A percentile compares a stretch with the other conserved stretches of the same genome.
Conservation (phyloP, 495 filamentous ascomycete species). For the Aspergillus homomorphus region DNA sequence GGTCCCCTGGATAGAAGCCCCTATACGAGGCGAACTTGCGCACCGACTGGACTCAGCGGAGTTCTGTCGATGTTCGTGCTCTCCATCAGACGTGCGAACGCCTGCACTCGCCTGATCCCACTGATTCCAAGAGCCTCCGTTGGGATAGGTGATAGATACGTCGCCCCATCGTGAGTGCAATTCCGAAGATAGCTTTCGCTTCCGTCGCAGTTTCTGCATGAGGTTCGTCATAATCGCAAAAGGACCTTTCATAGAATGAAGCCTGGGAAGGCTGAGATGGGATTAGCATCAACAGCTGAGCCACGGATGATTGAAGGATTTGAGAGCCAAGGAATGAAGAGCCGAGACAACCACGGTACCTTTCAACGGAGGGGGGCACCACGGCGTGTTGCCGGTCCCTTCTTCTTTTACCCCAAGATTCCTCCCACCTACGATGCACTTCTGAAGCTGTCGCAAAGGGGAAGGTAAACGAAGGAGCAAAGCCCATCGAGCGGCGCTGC, state of each 20-base stretch:
- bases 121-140: slow-evolving; percentile 45
- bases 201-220: slow-evolving; percentile 37
- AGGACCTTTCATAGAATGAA: slow-evolving; percentile 27
- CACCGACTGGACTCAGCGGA: slow-evolving; percentile 12
- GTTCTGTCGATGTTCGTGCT: slow-evolving; percentile 12
- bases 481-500: neutral
- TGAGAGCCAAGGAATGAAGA: neutral
- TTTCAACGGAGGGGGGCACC: neutral
- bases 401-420: neutral
- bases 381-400: neutral
- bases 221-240: slow-evolving; percentile 34
- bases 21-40: slow-evolving; percentile 10
- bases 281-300: slow-evolving; percentile 17
- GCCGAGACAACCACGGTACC: slow-evolving; percentile 3
- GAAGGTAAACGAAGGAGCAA: neutral
- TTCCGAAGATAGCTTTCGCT: slow-evolving; percentile 40
- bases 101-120: slow-evolving; percentile 20
- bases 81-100: slow-evolving; percentile 16
- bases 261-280: slow-evolving; percentile 7
- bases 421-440: neutral
- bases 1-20: neutral
- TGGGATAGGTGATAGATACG: slow-evolving; percentile 41
- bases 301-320: neutral
- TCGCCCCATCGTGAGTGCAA: slow-evolving; percentile 45
- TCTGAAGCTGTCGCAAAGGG: neutral